phyloP scores from a whole-genome alignment of 1,139 yeast genomes.

The Blastobotrys indianensis region DNA sequence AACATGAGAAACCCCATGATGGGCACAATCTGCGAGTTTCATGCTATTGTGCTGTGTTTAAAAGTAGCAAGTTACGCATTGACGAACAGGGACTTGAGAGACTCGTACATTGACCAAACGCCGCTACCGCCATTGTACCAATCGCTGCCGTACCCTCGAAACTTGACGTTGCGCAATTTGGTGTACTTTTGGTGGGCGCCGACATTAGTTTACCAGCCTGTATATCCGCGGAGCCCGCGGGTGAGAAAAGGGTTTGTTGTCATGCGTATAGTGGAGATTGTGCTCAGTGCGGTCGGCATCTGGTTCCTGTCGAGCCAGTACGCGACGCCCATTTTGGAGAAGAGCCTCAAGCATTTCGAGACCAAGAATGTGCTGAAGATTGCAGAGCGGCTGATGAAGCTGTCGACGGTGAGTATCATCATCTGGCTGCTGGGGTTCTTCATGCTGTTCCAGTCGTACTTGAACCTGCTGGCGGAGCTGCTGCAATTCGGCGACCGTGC shows the following conservation, averaged over 20 bases:
- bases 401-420: slow-evolving; percentile 38
- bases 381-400: slow-evolving; percentile 36
- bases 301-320: slow-evolving; percentile 39
- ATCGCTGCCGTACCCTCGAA: slow-evolving; percentile 35
- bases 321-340: slow-evolving; percentile 40
- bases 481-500: slow-evolving; percentile 60
- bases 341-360: slow-evolving; percentile 30
- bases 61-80: slow-evolving; percentile 41
- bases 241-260: slow-evolving; percentile 33
- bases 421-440: slow-evolving; percentile 42
- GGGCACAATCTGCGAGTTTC: slow-evolving; percentile 40
- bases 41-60: slow-evolving; percentile 38
- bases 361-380: slow-evolving; percentile 26
- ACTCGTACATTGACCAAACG: slow-evolving; percentile 21
- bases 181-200: slow-evolving; percentile 43
- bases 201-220: slow-evolving; percentile 43
- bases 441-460: slow-evolving; percentile 39
- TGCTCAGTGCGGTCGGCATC: slow-evolving; percentile 29
- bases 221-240: slow-evolving; percentile 35
- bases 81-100: slow-evolving; percentile 40
- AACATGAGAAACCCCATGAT: slow-evolving; percentile 37
- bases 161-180: slow-evolving; percentile 34
- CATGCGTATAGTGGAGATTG: slow-evolving; percentile 35
- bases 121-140: slow-evolving; percentile 34
- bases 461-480: slow-evolving; percentile 57